Evolutionary conservation across 192 early-diverging fungal genomes (phyloP).

Genomic region (Thoreauomyces humboldtii): DNA sequence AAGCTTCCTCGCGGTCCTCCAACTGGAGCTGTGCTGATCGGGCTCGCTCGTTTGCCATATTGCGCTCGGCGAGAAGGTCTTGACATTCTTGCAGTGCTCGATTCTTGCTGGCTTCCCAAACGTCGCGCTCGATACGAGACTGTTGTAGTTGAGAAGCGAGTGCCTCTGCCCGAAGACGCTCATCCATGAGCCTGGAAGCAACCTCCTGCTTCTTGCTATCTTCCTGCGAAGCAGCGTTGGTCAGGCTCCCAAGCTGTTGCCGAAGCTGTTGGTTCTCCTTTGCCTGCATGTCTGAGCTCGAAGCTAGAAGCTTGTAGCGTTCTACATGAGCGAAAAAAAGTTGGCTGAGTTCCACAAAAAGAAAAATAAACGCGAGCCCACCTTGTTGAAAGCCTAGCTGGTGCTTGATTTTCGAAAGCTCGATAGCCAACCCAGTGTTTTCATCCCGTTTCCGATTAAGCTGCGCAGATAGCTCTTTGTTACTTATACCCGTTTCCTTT

Average conservation of each 20-base stretch:
- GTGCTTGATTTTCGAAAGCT: slow-evolving; percentile 33
- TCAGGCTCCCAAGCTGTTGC: slow-evolving; percentile 50
- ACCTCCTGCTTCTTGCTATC: slow-evolving; percentile 63
- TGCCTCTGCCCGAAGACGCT: slow-evolving; percentile 49
- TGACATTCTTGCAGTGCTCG: slow-evolving; percentile 51
- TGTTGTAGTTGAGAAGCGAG: slow-evolving; percentile 48
- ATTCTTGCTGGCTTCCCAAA: slow-evolving; percentile 49
- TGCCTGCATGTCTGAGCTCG: slow-evolving; percentile 51
- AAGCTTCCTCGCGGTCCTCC: slow-evolving; percentile 48
- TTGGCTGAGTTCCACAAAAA: no score
- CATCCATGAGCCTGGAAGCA: slow-evolving; percentile 44
- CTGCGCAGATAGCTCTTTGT: slow-evolving; percentile 51
- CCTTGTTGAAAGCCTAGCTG: slow-evolving; percentile 17
- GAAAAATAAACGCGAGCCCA: no score
- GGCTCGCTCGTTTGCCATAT: slow-evolving; percentile 49
- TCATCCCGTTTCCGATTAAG: slow-evolving; percentile 50
- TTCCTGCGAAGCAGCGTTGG: slow-evolving; percentile 48
- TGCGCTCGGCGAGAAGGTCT: slow-evolving; percentile 50
- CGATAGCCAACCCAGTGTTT: slow-evolving; percentile 59
- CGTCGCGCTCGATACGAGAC: slow-evolving; percentile 55
- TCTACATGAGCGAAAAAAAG: no score
- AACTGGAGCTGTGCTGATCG: slow-evolving; percentile 51
- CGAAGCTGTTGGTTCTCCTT: slow-evolving; percentile 65
- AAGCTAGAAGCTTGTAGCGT: slow-evolving; percentile 60
- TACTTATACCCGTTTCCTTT: slow-evolving; percentile 58